A percentile compares a stretch with the other conserved stretches of the same genome.
Conservation (phyloP, 139 green algal genomes). For the Micromonas pusilla region DNA sequence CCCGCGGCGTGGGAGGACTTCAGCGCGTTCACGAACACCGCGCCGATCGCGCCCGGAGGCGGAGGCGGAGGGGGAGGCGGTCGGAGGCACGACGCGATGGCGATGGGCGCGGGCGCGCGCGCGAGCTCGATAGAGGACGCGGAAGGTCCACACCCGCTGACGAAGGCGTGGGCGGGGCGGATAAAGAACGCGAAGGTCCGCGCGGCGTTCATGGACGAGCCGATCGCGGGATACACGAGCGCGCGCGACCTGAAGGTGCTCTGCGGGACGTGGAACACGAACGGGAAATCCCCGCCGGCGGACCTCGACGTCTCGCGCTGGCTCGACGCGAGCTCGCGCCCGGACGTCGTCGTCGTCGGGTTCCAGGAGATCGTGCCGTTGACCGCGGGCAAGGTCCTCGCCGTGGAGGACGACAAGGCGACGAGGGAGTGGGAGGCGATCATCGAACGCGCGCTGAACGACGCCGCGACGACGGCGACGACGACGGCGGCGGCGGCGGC, state of each 20-base stretch:
- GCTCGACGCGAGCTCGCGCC: conserved; percentile 31
- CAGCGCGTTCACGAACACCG: too few species aligned
- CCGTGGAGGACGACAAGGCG: conserved; percentile 16
- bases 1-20: too few species aligned
- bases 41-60: too few species aligned
- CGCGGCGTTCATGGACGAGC: background rate
- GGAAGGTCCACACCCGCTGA: background rate
- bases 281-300: conserved; percentile 50
- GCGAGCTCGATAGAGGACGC: background rate
- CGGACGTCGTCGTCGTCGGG: conserved; percentile 60
- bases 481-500: conserved; percentile 1
- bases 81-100: too few species aligned
- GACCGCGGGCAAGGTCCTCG: conserved; percentile 58
- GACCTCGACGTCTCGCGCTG: conserved; percentile 46
- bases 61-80: background rate
- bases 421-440: conserved; percentile 34
- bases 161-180: background rate
- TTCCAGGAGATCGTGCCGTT: conserved; percentile 82
- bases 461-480: conserved; percentile 4
- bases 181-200: background rate
- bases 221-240: conserved; percentile 16
- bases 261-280: conserved; percentile 62
- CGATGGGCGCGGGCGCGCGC: too few species aligned
- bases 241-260: background rate
- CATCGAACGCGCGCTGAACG: conserved; percentile 35